phyloP scores from a whole-genome alignment of 225 moss, liverwort and hornwort species.

The Anthoceros angustus region DNA sequence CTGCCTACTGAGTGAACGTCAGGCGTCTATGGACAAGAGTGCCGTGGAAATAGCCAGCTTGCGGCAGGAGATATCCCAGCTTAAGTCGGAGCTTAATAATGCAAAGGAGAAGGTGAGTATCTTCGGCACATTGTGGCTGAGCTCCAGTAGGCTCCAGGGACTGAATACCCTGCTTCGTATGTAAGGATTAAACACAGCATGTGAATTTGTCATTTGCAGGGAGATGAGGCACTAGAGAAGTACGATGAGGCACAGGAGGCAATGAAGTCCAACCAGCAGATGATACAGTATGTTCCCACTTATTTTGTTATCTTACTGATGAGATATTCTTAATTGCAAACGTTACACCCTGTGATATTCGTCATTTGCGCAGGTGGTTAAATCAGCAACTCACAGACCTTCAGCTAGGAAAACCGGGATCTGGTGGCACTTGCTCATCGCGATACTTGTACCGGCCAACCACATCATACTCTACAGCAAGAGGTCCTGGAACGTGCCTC shows the following conservation, averaged over 20 bases:
- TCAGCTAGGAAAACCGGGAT: conserved; percentile 66
- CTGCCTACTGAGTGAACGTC: conserved; percentile 69
- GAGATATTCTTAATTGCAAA: not conserved
- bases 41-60: conserved; percentile 46
- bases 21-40: conserved; percentile 69
- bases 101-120: conserved; percentile 57
- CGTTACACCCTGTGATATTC: not conserved
- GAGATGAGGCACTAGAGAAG: conserved; percentile 55
- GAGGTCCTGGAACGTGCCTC: conserved; percentile 24
- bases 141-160: not conserved
- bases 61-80: conserved; percentile 53
- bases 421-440: conserved; percentile 18
- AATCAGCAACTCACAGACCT: conserved; percentile 94
- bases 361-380: conserved; percentile 55
- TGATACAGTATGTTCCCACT: conserved; percentile 67
- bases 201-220: conserved; percentile 17
- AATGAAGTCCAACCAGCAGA: conserved; percentile 91
- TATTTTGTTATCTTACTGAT: not conserved
- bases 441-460: conserved; percentile 22
- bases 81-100: conserved; percentile 53
- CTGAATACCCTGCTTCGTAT: not conserved
- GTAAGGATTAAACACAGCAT: not conserved
- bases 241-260: conserved; percentile 77
- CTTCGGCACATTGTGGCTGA: not conserved
- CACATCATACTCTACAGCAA: conserved; percentile 22